Conservation (phyloP, 2,329 filamentous ascomycete genomes). For the Cladophialophora immunda region DNA sequence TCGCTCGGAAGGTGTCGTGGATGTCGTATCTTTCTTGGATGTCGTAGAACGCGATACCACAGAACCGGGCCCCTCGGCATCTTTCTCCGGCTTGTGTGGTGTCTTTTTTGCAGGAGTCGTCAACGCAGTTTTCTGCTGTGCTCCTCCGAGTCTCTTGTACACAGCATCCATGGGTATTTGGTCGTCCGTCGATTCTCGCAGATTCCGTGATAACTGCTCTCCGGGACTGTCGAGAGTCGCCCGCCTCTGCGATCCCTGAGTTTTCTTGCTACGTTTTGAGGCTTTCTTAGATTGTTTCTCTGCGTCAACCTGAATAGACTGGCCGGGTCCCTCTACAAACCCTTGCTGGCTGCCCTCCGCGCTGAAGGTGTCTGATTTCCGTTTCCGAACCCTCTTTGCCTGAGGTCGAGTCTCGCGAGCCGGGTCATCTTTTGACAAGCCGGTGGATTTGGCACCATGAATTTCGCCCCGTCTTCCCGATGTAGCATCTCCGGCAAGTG, state of each 20-base stretch:
- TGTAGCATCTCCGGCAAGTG: not conserved
- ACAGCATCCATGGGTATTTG: not conserved
- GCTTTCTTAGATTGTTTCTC: not conserved
- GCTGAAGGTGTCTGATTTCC: not conserved
- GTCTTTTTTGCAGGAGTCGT: conserved; percentile 17
- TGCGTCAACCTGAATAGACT: not conserved
- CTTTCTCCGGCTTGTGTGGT: not conserved
- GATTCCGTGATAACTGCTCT: conserved; percentile 37
- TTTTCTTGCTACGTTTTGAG: conserved; percentile 9
- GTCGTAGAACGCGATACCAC: not conserved
- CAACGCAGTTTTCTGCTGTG: conserved; percentile 8
- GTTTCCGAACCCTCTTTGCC: not conserved
- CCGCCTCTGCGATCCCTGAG: conserved; percentile 2
- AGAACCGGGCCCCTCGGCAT: not conserved
- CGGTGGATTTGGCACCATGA: not conserved
- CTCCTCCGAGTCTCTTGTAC: conserved; percentile 15
- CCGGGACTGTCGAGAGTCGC: conserved; percentile 35
- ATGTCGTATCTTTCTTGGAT: not conserved
- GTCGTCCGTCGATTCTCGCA: conserved; percentile 29
- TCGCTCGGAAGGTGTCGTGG: not conserved
- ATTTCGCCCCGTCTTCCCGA: not conserved
- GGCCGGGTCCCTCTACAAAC: not conserved
- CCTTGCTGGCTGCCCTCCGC: conserved; percentile 6
- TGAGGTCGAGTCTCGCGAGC: not conserved
- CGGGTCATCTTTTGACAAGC: conserved; percentile 1